phyloP scores from a whole-genome alignment of 768 basidiomycete genomes.

The Plicaturopsis crispa region DNA sequence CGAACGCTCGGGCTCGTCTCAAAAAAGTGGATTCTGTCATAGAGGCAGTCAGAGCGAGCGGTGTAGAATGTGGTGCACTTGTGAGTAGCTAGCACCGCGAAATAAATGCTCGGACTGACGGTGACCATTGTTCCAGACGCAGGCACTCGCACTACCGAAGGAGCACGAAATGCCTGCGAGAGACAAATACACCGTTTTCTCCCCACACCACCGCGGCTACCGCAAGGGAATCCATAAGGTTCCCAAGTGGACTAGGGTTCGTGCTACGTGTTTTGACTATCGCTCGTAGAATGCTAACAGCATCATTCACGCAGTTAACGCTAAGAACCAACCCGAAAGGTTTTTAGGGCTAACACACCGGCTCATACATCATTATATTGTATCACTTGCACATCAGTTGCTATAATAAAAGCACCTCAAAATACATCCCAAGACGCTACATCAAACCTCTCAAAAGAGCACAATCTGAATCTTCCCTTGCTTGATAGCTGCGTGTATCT shows the following conservation, averaged over 20 bases:
- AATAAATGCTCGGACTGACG: not conserved
- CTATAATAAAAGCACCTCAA: too few relatives aligned
- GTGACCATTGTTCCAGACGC: slow-evolving; percentile 35
- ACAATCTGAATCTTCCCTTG: slow-evolving; percentile 77
- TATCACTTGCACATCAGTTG: too few relatives aligned
- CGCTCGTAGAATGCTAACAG: slow-evolving; percentile 4
- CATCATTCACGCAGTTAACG: slow-evolving; percentile 50
- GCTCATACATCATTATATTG: too few relatives aligned
- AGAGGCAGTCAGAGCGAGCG: slow-evolving; percentile 76
- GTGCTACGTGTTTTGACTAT: slow-evolving; percentile 17
- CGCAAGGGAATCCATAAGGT: slow-evolving; percentile 95
- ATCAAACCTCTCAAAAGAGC: slow-evolving; percentile 44
- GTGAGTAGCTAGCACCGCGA: slow-evolving; percentile 36
- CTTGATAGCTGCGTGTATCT: slow-evolving; percentile 53
- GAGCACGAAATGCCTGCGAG: slow-evolving; percentile 87
- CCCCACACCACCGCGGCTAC: slow-evolving; percentile 61
- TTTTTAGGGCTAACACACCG: slow-evolving; percentile 53
- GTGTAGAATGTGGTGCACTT: slow-evolving; percentile 68
- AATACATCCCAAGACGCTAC: too few relatives aligned
- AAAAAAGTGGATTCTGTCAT: slow-evolving; percentile 94
- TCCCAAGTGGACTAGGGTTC: slow-evolving; percentile 92
- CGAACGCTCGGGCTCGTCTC: slow-evolving; percentile 81
- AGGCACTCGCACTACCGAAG: slow-evolving; percentile 79
- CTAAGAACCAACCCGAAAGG: slow-evolving; percentile 85
- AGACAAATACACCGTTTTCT: slow-evolving; percentile 96